A percentile compares a stretch with the other conserved stretches of the same genome.
Conservation (phyloP, 805 yeast species). For the Wickerhamiella occidentalis region DNA sequence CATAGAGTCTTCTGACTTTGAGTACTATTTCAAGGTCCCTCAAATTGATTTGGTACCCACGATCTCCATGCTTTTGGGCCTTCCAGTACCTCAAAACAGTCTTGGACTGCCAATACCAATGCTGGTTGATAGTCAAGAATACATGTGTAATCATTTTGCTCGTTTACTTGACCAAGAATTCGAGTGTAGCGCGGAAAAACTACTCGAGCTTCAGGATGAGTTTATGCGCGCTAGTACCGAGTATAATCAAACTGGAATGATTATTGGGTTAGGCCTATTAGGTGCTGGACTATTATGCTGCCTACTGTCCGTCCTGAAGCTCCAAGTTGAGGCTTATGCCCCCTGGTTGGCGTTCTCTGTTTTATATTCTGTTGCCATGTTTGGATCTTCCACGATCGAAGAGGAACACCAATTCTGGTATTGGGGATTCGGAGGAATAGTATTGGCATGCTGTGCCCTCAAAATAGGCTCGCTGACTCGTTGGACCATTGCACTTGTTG, state of each 20-base stretch:
- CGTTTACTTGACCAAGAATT: not conserved
- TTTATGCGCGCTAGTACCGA: slow-evolving; percentile 44
- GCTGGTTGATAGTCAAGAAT: slow-evolving; percentile 31
- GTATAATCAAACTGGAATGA: slow-evolving; percentile 47
- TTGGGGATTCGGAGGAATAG: slow-evolving; percentile 44
- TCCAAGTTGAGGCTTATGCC: not conserved
- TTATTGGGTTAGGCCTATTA: slow-evolving; percentile 31
- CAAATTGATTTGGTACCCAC: slow-evolving; percentile 72
- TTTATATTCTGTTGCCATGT: slow-evolving; percentile 43
- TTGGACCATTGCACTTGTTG: slow-evolving; percentile 20
- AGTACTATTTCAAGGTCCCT: slow-evolving; percentile 41
- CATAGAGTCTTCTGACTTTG: slow-evolving; percentile 33
- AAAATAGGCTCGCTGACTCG: not conserved
- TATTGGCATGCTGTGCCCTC: slow-evolving; percentile 2
- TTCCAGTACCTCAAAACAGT: slow-evolving; percentile 59
- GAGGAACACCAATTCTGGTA: slow-evolving; percentile 98
- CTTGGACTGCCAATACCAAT: slow-evolving; percentile 59
- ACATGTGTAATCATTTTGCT: slow-evolving; percentile 21
- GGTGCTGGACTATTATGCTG: slow-evolving; percentile 23
- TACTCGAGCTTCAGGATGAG: slow-evolving; percentile 31
- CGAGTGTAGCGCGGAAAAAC: slow-evolving; percentile 17
- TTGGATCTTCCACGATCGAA: slow-evolving; percentile 84
- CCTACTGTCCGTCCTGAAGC: slow-evolving; percentile 11
- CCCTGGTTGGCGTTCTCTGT: slow-evolving; percentile 14
- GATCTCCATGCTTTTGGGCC: slow-evolving; percentile 43